A percentile compares a stretch with the other conserved stretches of the same genome.
phyloP scores from a whole-genome alignment of 2,329 filamentous ascomycete species.

The Fonsecaea multimorphosa region DNA sequence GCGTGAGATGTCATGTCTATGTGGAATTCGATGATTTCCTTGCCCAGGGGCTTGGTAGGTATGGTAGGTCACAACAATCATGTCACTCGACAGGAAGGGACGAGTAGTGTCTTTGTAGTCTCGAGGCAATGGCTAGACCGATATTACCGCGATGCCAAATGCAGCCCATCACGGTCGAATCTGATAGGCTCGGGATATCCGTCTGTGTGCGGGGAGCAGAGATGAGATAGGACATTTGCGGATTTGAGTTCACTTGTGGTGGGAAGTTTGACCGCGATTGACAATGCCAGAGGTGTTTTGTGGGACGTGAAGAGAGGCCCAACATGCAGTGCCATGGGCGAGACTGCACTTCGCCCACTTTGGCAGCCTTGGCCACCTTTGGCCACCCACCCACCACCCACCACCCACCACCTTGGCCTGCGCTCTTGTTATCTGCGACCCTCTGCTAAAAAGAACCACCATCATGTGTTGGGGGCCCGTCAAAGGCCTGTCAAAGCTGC shows the following conservation, averaged over 20 bases:
- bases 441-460: background rate
- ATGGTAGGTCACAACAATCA: background rate
- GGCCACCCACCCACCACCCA: too few relatives aligned
- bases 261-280: background rate
- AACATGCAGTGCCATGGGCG: background rate
- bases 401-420: too few relatives aligned
- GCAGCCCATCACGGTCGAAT: background rate
- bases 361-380: too few relatives aligned
- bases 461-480: background rate
- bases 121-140: background rate
- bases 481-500: background rate
- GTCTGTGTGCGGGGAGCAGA: conserved; percentile 7
- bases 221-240: background rate
- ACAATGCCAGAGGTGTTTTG: background rate
- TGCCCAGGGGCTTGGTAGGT: background rate
- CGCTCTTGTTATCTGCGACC: background rate
- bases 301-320: conserved; percentile 6
- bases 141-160: conserved; percentile 14
- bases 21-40: background rate
- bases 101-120: conserved; percentile 15
- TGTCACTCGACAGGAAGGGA: conserved; percentile 9
- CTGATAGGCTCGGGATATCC: conserved; percentile 9
- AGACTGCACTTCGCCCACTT: background rate
- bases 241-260: background rate
- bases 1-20: conserved; percentile 15